Evolutionary conservation across 495 filamentous ascomycete genomes (phyloP), one percentile per base, ranked within the genome.

Genomic region (Aspergillus steynii): DNA sequence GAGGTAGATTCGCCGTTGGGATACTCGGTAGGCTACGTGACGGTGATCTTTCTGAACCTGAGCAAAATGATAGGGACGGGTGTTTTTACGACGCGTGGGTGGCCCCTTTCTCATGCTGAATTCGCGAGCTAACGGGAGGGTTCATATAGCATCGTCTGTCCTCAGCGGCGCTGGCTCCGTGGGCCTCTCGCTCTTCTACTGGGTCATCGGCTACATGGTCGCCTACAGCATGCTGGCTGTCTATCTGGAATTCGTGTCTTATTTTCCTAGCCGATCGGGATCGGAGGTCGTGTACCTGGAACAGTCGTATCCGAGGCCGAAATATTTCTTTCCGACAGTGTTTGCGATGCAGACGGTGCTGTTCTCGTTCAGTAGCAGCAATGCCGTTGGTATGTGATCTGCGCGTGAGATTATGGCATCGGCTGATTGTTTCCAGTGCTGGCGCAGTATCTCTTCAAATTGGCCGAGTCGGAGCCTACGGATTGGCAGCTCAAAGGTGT

Each of bases 41-140:
- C 84, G 9, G 82, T 84, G 26, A 73, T 87, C 45, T 85, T 85
- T 61, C 68, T 90, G 29, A 89, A 88, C 60, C 63, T 90, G 29
- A 85, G 81, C 61, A 81, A 83, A 67, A 89, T 88, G 85, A 80
- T 89, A 57, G 86, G 86, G 0, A 88, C 86, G 0, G 86, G 86
- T 12, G 79, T 89, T 3, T 89, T 85, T 68, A 86, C 85, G 20
- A 88, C 86, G 6, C 86, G 84, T 86, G 54, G 64, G 83, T 70
- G 9, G 27, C 20, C 10, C 50, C 20, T 12, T 27, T 6, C 28
- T 28, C 50, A 15, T 12, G 6, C 8, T 29, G 20, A 26, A 15
- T 52, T 46, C 62, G 32, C 15, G 0, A 32, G 12, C 32, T 63
- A 45, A 56, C 37, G 10, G 1, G 31, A 10, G 5, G 1, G 37